Conservation (phyloP, 2,329 filamentous ascomycete genomes). For the Gliomastix tumulicola region DNA sequence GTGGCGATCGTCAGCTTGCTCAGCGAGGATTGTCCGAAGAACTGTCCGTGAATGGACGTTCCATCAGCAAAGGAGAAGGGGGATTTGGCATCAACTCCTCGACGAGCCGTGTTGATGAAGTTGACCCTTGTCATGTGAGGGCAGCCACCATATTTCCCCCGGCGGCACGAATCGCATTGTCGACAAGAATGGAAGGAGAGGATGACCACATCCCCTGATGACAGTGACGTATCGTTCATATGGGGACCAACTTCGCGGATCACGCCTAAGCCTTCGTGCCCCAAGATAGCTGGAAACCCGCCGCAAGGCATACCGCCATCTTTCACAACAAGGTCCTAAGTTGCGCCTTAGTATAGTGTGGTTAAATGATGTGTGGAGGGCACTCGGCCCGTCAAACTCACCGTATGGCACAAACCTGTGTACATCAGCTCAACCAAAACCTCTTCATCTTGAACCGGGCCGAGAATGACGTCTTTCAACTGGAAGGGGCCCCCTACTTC, state of each 20-base stretch:
- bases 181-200: slow-evolving; percentile 15
- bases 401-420: slow-evolving; percentile 20
- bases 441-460: slow-evolving; percentile 6
- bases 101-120: slow-evolving; percentile 9
- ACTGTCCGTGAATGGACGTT: slow-evolving; percentile 14
- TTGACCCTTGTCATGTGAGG: slow-evolving; percentile 12
- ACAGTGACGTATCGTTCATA: slow-evolving; percentile 15
- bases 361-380: background rate
- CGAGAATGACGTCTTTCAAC: slow-evolving; percentile 1
- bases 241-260: slow-evolving; percentile 16
- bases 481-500: slow-evolving; percentile 1
- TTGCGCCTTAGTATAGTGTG: background rate
- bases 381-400: background rate
- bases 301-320: slow-evolving; percentile 8
- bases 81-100: slow-evolving; percentile 7
- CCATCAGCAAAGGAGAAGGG: slow-evolving; percentile 10
- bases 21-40: slow-evolving; percentile 25
- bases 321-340: slow-evolving; percentile 8
- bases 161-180: slow-evolving; percentile 11
- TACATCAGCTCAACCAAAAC: slow-evolving; percentile 17
- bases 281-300: slow-evolving; percentile 18
- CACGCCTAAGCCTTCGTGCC: slow-evolving; percentile 17
- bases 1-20: slow-evolving; percentile 19
- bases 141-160: slow-evolving; percentile 12
- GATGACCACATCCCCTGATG: slow-evolving; percentile 19